Evolutionary conservation across 2,329 filamentous ascomycete genomes (phyloP).

Genomic region (Neofusicoccum laricinum): DNA sequence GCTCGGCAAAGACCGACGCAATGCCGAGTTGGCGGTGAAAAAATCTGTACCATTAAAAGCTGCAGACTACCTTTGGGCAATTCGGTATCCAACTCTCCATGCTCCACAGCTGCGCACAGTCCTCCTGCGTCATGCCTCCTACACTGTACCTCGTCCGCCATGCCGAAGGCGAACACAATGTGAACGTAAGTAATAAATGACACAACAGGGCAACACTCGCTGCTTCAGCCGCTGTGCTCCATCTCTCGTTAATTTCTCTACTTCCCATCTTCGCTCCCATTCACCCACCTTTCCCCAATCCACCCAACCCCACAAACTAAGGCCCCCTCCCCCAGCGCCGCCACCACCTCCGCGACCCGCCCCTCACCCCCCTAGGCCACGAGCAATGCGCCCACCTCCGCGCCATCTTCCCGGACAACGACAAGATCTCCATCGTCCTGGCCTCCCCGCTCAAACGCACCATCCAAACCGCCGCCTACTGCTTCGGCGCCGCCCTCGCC

Average conservation of each 20-base stretch:
- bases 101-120: neutral
- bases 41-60: neutral
- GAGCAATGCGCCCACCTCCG: conserved; percentile 68
- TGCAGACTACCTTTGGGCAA: neutral
- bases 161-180: conserved; percentile 75
- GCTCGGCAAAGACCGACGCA: neutral
- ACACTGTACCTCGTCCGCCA: conserved; percentile 69
- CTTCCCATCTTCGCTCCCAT: neutral
- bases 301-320: neutral
- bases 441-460: conserved; percentile 80
- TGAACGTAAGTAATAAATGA: conserved; percentile 23
- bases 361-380: conserved; percentile 72
- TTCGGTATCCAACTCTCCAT: neutral
- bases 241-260: neutral
- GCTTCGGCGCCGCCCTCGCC: conserved; percentile 56
- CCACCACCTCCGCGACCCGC: conserved; percentile 75
- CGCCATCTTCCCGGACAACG: conserved; percentile 59
- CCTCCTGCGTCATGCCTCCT: conserved; percentile 28
- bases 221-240: neutral
- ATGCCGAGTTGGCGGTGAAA: conserved; percentile 2
- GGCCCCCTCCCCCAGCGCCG: conserved; percentile 58
- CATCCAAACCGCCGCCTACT: conserved; percentile 70
- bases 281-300: neutral
- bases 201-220: neutral
- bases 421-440: conserved; percentile 63